phyloP scores from a whole-genome alignment of 306 rosid genomes.

The Coriaria nepalensis region DNA sequence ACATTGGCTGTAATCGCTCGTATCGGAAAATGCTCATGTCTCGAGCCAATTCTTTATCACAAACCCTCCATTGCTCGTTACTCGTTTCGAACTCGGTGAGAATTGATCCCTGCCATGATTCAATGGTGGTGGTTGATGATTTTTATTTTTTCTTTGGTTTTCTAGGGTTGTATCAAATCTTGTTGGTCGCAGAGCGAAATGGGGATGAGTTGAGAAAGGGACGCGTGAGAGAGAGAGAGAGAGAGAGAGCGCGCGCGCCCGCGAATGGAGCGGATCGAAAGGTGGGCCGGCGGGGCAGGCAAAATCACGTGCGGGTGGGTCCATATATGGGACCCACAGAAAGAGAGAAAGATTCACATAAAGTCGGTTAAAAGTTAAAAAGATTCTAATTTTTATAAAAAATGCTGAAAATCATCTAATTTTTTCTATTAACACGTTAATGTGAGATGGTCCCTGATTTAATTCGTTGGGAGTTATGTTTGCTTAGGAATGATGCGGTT shows the following conservation, averaged over 20 bases:
- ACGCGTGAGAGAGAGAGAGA: conserved; percentile 9
- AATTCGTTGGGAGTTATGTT: too few relatives aligned
- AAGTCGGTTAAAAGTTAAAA: too few relatives aligned
- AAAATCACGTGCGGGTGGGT: conserved; percentile 28
- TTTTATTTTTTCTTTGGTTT: conserved; percentile 14
- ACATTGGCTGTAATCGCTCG: conserved; percentile 1
- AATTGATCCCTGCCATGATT: conserved; percentile 13
- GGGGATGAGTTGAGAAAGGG: background rate
- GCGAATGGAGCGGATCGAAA: conserved; percentile 37
- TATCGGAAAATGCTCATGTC: conserved; percentile 16
- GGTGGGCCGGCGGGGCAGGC: conserved; percentile 21
- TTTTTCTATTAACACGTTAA: too few relatives aligned
- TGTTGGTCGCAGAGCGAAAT: conserved; percentile 5
- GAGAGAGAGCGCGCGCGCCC: background rate
- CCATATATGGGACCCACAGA: conserved; percentile 17
- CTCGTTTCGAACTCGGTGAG: conserved; percentile 4
- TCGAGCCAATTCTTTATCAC: conserved; percentile 11
- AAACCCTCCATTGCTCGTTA: conserved; percentile 14
- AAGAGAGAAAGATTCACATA: too few relatives aligned
- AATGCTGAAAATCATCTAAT: too few relatives aligned
- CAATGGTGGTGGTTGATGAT: conserved; percentile 4
- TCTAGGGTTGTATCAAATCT: conserved; percentile 8
- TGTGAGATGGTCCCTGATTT: too few relatives aligned
- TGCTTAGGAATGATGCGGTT: too few relatives aligned
- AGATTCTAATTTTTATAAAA: too few relatives aligned